Evolutionary conservation across 1,284 basidiomycete genomes (phyloP).

Genomic region (Retiboletus flavoniger): DNA sequence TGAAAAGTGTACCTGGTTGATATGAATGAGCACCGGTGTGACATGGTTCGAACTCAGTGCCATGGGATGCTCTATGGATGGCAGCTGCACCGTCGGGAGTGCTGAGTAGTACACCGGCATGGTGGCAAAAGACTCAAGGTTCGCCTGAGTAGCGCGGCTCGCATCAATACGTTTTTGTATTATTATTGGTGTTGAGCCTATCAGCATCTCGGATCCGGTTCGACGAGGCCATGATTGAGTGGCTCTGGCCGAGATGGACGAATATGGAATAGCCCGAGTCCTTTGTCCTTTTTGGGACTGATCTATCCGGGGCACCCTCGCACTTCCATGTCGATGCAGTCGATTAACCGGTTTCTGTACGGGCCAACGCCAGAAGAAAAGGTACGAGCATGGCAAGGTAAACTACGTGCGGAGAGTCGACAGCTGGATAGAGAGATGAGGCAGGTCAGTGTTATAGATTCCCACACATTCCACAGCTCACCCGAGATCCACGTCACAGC

Average conservation of each 20-base stretch:
- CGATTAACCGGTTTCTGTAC: slow-evolving; percentile 88
- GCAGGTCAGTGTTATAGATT: slow-evolving; percentile 62
- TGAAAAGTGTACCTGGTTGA: no score
- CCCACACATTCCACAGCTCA: slow-evolving; percentile 22
- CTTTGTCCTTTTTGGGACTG: slow-evolving; percentile 19
- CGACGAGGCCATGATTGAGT: no score
- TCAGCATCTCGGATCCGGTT: background rate
- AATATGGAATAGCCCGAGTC: slow-evolving; percentile 4
- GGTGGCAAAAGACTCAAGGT: background rate
- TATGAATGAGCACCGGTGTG: no score
- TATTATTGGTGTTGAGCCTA: background rate
- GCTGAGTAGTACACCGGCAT: no score
- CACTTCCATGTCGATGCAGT: slow-evolving; percentile 59
- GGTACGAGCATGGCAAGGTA: slow-evolving; percentile 84
- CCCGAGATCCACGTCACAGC: slow-evolving; percentile 43
- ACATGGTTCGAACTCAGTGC: no score
- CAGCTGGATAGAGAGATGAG: slow-evolving; percentile 88
- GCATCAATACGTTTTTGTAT: background rate
- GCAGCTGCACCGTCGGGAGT: no score
- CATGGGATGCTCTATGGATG: no score
- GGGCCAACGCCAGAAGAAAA: slow-evolving; percentile 93
- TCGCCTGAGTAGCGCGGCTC: background rate
- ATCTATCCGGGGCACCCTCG: background rate
- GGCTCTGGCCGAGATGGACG: background rate
- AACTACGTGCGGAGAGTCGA: slow-evolving; percentile 78